Conservation (phyloP, 2,329 filamentous ascomycete species). For the Sporothrix humicola region DNA sequence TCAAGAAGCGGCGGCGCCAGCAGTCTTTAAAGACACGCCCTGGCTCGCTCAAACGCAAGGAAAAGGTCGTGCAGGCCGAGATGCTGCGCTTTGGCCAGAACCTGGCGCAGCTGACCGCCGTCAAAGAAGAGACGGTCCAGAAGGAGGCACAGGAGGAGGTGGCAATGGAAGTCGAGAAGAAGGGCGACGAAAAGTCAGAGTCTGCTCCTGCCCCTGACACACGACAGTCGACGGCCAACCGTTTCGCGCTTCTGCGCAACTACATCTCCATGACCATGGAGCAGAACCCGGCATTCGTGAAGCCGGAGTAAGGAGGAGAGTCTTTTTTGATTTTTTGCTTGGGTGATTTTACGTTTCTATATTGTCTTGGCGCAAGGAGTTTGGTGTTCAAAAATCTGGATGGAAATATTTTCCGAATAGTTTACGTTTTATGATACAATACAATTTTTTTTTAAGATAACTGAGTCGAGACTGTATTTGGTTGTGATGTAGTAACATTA, state of each 20-base stretch:
- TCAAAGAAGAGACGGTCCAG: conserved; percentile 38
- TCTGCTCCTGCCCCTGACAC: conserved; percentile 27
- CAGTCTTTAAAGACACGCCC: conserved; percentile 76
- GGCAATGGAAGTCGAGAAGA: conserved; percentile 35
- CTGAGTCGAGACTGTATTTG: no score
- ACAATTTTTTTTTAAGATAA: no score
- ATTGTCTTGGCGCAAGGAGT: neutral
- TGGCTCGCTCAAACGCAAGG: conserved; percentile 83
- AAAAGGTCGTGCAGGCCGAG: conserved; percentile 78
- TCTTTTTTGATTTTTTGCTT: no score
- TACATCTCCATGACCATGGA: conserved; percentile 91
- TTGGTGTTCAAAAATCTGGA: neutral
- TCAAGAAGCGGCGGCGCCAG: conserved; percentile 68
- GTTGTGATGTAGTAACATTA: no score
- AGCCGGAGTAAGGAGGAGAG: conserved; percentile 22
- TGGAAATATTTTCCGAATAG: no score
- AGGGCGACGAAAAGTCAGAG: conserved; percentile 35
- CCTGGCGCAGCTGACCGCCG: conserved; percentile 71
- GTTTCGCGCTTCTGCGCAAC: conserved; percentile 81
- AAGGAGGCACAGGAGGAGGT: neutral
- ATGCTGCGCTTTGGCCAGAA: conserved; percentile 83
- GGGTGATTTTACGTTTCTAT: no score
- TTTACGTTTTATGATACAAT: neutral
- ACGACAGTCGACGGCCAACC: conserved; percentile 55
- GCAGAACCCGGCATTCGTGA: conserved; percentile 76